phyloP scores from a whole-genome alignment of 2,329 filamentous ascomycete genomes.

The Cordyceps farinosa region DNA sequence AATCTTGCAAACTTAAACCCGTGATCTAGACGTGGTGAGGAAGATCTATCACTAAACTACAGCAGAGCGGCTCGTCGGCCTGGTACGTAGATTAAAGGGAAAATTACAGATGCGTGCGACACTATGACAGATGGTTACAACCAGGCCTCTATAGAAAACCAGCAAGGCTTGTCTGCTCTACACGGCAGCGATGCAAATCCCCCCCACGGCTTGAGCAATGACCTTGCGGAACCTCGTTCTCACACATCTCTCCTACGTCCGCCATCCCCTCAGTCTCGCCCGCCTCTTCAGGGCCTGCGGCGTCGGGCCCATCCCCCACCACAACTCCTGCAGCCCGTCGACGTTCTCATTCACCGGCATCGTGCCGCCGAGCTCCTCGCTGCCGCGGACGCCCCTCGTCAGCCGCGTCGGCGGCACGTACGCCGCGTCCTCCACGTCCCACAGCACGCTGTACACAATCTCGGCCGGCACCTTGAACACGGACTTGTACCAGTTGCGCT shows the following conservation, averaged over 20 bases:
- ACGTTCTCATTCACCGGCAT: conserved; percentile 3
- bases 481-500: conserved; percentile 21
- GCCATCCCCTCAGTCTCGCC: neutral
- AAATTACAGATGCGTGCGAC: too few species aligned
- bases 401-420: conserved; percentile 1
- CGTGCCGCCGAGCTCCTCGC: conserved; percentile 17
- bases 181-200: too few species aligned
- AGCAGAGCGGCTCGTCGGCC: too few species aligned
- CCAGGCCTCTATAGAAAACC: too few species aligned
- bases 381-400: conserved; percentile 18
- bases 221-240: too few species aligned
- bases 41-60: too few species aligned
- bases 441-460: conserved; percentile 21
- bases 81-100: too few species aligned
- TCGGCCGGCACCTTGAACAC: conserved; percentile 24
- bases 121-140: too few species aligned
- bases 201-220: too few species aligned
- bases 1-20: neutral
- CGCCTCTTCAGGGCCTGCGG: conserved; percentile 20
- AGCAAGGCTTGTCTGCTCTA: too few species aligned
- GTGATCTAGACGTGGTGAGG: too few species aligned
- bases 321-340: conserved; percentile 1
- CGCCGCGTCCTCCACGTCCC: conserved; percentile 15
- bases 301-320: conserved; percentile 16
- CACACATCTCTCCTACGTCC: neutral